Conservation (phyloP, 345 rosid species). For the Citrus mangshanensis region DNA sequence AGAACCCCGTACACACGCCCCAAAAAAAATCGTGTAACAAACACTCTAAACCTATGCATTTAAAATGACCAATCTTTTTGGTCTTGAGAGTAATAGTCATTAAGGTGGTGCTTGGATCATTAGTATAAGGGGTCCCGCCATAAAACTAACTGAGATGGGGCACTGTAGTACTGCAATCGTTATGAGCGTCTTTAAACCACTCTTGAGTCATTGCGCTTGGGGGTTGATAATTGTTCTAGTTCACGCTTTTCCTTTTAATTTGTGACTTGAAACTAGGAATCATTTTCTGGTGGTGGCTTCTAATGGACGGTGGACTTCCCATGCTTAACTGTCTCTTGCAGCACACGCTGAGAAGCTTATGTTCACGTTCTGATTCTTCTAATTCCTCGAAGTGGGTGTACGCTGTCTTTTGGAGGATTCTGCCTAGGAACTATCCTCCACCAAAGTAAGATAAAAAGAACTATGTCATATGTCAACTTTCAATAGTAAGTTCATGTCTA, state of each 20-base stretch:
- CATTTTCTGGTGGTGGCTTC: constrained; percentile 12
- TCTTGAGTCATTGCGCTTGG: constrained; percentile 19
- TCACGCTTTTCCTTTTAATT: constrained; percentile 7
- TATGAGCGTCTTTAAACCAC: constrained; percentile 22
- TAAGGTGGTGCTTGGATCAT: background rate
- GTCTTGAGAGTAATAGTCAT: background rate
- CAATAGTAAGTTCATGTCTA: background rate
- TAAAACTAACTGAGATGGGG: background rate
- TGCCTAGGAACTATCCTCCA: constrained; percentile 80
- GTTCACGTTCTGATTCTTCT: constrained; percentile 46
- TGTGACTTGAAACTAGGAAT: constrained; percentile 16
- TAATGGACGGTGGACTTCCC: constrained; percentile 66
- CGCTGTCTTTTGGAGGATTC: constrained; percentile 73
- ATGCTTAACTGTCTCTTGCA: constrained; percentile 65
- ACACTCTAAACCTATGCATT: background rate
- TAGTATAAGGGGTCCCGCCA: constrained; percentile 17
- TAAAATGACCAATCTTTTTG: background rate
- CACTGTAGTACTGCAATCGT: background rate
- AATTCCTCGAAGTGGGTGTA: constrained; percentile 70
- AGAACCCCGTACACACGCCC: constrained; percentile 2
- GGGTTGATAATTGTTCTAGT: background rate
- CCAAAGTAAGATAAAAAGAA: constrained; percentile 48
- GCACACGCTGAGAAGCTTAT: constrained; percentile 50
- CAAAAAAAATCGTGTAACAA: background rate
- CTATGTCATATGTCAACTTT: background rate